Base-by-base conservation (phyloP, 2,329 filamentous ascomycete species). In the Periconia macrospinosa region DNA sequence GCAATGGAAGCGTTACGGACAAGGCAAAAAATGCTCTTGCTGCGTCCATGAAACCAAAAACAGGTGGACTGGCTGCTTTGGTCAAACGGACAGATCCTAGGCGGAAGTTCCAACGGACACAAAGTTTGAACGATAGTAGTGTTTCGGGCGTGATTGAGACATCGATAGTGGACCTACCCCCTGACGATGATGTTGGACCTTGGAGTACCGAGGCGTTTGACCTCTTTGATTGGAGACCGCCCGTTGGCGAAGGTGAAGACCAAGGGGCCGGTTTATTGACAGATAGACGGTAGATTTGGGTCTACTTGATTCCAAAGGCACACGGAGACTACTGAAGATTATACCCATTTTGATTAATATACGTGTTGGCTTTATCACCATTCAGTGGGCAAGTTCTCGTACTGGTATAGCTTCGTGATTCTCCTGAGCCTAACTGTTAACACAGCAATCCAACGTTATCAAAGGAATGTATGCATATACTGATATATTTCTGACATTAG, bases 171-270 rank as follows among this genome's bases (percentile, higher is more conserved):
- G n/a, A 30, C n/a, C 18, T 61, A 43, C 81, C 83, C 52, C 72
- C 72, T 1, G 80, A 76, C 62, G 79, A 78, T 2, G 83, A 82
- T 59, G 76, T 82, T 15, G 86, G 86, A 2, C 83, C 87, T 0
- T 90, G 87, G 87, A 89, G 86, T 60, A 81, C 79, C 20, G 87
- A 90, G 65, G 86, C 87, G 0, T 79, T 83, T 59, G 87, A 90
- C 67, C 65, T 90, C 45, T 82, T 90, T 57, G 85, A 83, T 63
- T 84, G 80, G 64, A 78, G 83, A 45, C 87, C 86, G 35, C 75
- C 69, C 15, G 56, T 53, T 17, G 57, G 46, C 37, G 50, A 44
- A 20, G 55, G 35, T 35, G 50, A 48, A 46, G 53, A 44, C 15
- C 23, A 44, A 13, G 52, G 54, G 17, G 40, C 53, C 47, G 58